These are phyloP conservation scores for Geotrichum macrosporum DNA, from an alignment of 1,139 yeast species.

Conservation along the genomic window DNA sequence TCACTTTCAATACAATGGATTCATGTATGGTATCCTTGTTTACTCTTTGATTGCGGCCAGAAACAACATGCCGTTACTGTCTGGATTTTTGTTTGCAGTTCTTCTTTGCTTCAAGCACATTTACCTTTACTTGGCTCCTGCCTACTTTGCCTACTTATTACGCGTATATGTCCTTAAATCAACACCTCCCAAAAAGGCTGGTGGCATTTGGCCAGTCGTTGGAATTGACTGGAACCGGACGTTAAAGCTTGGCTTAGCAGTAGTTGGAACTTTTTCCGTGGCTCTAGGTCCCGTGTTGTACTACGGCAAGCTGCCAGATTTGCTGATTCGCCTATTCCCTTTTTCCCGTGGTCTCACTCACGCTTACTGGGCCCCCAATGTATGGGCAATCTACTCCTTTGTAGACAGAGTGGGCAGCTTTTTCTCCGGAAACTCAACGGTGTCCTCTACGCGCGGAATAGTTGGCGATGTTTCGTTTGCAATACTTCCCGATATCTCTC, in stretches of 20 bases:
- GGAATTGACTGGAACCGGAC: slow-evolving; percentile 47
- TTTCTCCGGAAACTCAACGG: slow-evolving; percentile 38
- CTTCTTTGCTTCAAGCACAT: slow-evolving; percentile 92
- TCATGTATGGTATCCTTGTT: slow-evolving; percentile 79
- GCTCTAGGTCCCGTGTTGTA: slow-evolving; percentile 82
- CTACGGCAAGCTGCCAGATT: slow-evolving; percentile 58
- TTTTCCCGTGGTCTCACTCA: slow-evolving; percentile 94
- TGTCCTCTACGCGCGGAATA: slow-evolving; percentile 70
- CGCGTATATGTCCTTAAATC: slow-evolving; percentile 58
- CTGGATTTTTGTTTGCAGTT: slow-evolving; percentile 71
- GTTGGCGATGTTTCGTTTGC: slow-evolving; percentile 87
- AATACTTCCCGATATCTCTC: slow-evolving; percentile 74
- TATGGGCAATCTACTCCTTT: slow-evolving; percentile 93
- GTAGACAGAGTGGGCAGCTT: slow-evolving; percentile 65
- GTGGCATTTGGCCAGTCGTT: slow-evolving; percentile 29
- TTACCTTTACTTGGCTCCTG: slow-evolving; percentile 89
- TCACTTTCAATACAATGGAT: slow-evolving; percentile 92
- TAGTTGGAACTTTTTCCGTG: slow-evolving; percentile 53
- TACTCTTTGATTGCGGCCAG: slow-evolving; percentile 70
- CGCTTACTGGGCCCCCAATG: slow-evolving; percentile 98
- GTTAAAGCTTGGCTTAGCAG: slow-evolving; percentile 61
- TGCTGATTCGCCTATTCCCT: slow-evolving; percentile 74
- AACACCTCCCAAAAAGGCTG: slow-evolving; percentile 15
- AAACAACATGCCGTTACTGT: slow-evolving; percentile 50
- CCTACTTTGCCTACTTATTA: slow-evolving; percentile 74